Evolutionary conservation across 2,329 filamentous ascomycete genomes (phyloP), one percentile per base, ranked within the genome.

Genomic region (Trichoderma aggressivum): DNA sequence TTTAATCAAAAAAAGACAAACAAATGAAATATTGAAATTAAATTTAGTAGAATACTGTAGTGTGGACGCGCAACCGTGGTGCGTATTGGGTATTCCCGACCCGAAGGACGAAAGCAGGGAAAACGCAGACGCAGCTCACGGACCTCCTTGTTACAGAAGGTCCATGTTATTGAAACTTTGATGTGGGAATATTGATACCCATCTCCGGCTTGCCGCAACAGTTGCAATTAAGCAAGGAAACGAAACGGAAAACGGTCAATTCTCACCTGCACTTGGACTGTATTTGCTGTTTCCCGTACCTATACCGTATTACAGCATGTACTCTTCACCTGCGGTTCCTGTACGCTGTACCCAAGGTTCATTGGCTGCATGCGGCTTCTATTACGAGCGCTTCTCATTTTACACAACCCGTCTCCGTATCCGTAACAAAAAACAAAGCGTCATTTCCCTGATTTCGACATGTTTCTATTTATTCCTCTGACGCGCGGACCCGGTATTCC

Each of bases 141-240:
- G 18, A 64, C 28, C 61, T 64, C 61, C 61, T 50, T 64, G 61
- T 64, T 64, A 32, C 61, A 64, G 61, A 30, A 64, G 39, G 61
- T 50, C 28, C 24, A 50, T 21, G 43, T 21, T 50, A 21, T 50
- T 50, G 43, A 50, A 50, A 50, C 43, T 50, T 50, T 47, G 36
- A 39, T 47, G 43, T 47, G 43, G 43, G 43, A 43, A 14, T 10
- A 63, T n/a, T n/a, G n/a, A n/a, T n/a, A n/a, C n/a, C n/a, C 14
- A 39, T 50, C 7, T 18, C 39, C 61, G 61, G 28, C 39, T 30
- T 43, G 24, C 36, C 36, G 60, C 16, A 24, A 18, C 18, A 10
- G 60, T 43, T 28, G 34, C 60, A 47, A 10, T 47, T 21, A 21
- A 21, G 43, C 43, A n/a, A 47, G 43, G 18, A 62, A 47, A 43